Base-by-base conservation (phyloP, 306 rosid species). In the Gynostemma pentaphyllum region DNA sequence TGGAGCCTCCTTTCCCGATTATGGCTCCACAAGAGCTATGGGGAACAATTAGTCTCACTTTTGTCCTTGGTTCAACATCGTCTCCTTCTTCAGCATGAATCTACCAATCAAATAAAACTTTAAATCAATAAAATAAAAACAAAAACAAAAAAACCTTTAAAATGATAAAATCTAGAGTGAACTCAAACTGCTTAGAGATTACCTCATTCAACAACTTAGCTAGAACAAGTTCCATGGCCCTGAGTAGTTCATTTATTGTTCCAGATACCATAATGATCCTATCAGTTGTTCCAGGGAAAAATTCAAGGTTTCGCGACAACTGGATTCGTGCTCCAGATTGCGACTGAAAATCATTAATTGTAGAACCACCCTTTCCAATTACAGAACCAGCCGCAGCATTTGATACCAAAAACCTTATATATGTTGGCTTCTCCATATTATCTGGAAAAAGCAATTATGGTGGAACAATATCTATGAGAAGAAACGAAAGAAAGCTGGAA, bases 381-480 rank as follows among this genome's bases (percentile, higher is more conserved):
- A 94, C 97, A 75, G 99, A 94, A 67, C 99, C 99, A 76, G 99
- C 99, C 7, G 99, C 99, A 75, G 97, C 86, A 76, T 94, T 94
- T 62, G 99, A 94, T 68, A 89, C 99, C 22, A 94, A 94, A 81
- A 94, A 94, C 85, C 81, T 82, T 48, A 94, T 81, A 51, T 94
- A 86, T 49, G 99, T 82, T 34, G 94, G 82, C 90, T 82, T 86
- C 79, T 89, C 99, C 66, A 12, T 69, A 30, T 84, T 71, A 72
- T 94, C 99, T 94, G 87, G 66, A 66, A 40, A 77, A 61, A 47
- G 67, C 34, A 69, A 74, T 55, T 57, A 77, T 49, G 13, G 56
- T 6, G 57, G 64, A 50, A 73, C 48, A 47, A 10, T 39, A n/a
- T 44, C 9, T 52, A 12, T 48, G 9, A 54, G 66, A 48, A 61